A percentile compares a stretch with the other conserved stretches of the same genome.
Conservation (phyloP, 2,329 filamentous ascomycete species). For the Seiridium cupressi region DNA sequence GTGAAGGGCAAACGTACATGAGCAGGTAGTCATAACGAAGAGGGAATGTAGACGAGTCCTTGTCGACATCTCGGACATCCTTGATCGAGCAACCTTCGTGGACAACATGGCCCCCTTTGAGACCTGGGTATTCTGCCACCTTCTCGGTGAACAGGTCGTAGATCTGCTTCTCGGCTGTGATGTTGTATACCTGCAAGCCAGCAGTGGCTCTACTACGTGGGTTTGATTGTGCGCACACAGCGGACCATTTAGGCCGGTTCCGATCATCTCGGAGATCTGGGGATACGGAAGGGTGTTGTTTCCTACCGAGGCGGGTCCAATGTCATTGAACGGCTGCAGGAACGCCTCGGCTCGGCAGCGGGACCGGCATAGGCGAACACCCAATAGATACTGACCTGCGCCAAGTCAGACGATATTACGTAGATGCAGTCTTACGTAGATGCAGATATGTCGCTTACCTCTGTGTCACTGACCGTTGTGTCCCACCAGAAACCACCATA, state of each 20-base stretch:
- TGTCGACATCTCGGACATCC: conserved; percentile 9
- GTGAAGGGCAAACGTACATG: conserved; percentile 10
- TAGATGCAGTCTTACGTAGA: neutral
- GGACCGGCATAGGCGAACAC: conserved; percentile 20
- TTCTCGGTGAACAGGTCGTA: conserved; percentile 16
- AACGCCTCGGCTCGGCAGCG: conserved; percentile 16
- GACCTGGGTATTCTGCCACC: conserved; percentile 10
- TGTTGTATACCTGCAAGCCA: conserved; percentile 19
- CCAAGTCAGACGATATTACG: neutral
- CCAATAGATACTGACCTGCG: conserved; percentile 17
- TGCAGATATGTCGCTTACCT: conserved; percentile 14
- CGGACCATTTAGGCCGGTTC: neutral
- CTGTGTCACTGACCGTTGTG: conserved; percentile 9
- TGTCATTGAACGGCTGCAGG: conserved; percentile 19
- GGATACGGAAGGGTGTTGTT: conserved; percentile 17
- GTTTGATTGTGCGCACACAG: neutral
- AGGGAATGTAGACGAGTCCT: conserved; percentile 15
- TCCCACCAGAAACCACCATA: conserved; percentile 7
- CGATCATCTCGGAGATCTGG: conserved; percentile 8
- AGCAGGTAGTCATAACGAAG: conserved; percentile 17
- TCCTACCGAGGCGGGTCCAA: conserved; percentile 10
- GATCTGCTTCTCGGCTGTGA: conserved; percentile 18
- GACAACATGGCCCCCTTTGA: conserved; percentile 7
- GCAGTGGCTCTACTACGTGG: conserved; percentile 10
- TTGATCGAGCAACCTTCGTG: conserved; percentile 24